A percentile compares a stretch with the other conserved stretches of the same genome.
Conservation (phyloP, 352 stramenopile genomes). For the Blastocystis hominis region DNA sequence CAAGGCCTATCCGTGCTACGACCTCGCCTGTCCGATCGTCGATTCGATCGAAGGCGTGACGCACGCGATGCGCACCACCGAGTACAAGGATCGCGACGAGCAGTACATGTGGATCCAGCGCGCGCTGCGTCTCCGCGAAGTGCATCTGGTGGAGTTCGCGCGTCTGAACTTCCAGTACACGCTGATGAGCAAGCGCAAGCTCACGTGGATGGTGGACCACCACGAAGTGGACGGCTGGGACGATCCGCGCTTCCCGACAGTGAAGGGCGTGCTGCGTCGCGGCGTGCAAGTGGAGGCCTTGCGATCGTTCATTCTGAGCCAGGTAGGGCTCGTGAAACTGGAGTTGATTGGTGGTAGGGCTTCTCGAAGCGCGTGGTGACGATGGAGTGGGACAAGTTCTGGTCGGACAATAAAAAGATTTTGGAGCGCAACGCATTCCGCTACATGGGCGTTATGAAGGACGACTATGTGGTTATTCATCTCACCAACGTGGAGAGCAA, state of each 20-base stretch:
- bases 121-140: slow-evolving; percentile 71
- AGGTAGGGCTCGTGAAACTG: slow-evolving; percentile 65
- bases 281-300: slow-evolving; percentile 87
- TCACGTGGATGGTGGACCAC: slow-evolving; percentile 97
- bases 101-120: slow-evolving; percentile 90
- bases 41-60: slow-evolving; percentile 96
- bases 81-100: slow-evolving; percentile 96
- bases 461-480: slow-evolving; percentile 73
- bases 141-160: slow-evolving; percentile 84
- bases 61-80: slow-evolving; percentile 92
- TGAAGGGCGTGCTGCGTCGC: slow-evolving; percentile 87
- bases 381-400: slow-evolving; percentile 99
- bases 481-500: slow-evolving; percentile 68
- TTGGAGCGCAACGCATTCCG: slow-evolving; percentile 84
- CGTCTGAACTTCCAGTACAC: slow-evolving; percentile 99
- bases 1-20: slow-evolving; percentile 97
- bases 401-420: slow-evolving; percentile 95
- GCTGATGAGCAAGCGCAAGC: slow-evolving; percentile 93
- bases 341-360: not conserved
- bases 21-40: slow-evolving; percentile 96
- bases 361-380: slow-evolving; percentile 81
- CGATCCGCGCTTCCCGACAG: slow-evolving; percentile 93
- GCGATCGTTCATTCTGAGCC: slow-evolving; percentile 88
- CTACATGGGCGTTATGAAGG: slow-evolving; percentile 89
- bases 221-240: slow-evolving; percentile 87